Evolutionary conservation across 768 basidiomycete genomes (phyloP), one percentile per base, ranked within the genome.

Genomic region (Lentinula guzmanii): DNA sequence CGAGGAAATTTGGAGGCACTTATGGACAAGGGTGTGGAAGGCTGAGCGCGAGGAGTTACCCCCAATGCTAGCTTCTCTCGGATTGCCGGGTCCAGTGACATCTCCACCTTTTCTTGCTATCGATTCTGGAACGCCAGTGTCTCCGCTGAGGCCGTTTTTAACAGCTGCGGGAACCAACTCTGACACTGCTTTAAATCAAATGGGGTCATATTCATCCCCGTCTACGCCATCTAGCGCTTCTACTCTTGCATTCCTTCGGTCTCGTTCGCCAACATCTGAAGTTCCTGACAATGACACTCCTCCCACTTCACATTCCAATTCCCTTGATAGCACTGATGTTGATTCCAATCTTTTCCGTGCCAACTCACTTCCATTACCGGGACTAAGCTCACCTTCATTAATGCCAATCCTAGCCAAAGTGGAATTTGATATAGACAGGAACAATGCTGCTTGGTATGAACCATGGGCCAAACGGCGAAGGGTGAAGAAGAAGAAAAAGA

Each of bases 391-490:
- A 5, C 72, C 82, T 52, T 82, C 87, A 28, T 74, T 91, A 24
- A 85, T 93, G 58, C 91, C 90, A 4, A 87, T 97, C 60, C 81
- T 98, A 33, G 95, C 94, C 53, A 95, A 95, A 72, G 86, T 98
- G 11, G 95, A 98, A 71, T 97, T 98, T 67, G 93, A 97, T 70
- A 88, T 98, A 66, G 95, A 97, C 72, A 78, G 79, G 42, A 77
- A 83, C 57, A 87, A 80, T 64, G 95, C 93, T 2, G 75, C 76
- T 3, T 97, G 95, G 95, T 95, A 87, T 64, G 87, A 87, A n/a
- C 86, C 86, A 7, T 96, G 92, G 91, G 62, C 86, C 31, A 79
- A 85, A 61, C 75, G 90, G 61, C 79, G 79, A 61, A 43, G 58
- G 45, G 48, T 35, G 11, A 48, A 59, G 45, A 59, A 58, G 28